phyloP scores from a whole-genome alignment of 2,329 filamentous ascomycete species.

The Claviceps sp. region DNA sequence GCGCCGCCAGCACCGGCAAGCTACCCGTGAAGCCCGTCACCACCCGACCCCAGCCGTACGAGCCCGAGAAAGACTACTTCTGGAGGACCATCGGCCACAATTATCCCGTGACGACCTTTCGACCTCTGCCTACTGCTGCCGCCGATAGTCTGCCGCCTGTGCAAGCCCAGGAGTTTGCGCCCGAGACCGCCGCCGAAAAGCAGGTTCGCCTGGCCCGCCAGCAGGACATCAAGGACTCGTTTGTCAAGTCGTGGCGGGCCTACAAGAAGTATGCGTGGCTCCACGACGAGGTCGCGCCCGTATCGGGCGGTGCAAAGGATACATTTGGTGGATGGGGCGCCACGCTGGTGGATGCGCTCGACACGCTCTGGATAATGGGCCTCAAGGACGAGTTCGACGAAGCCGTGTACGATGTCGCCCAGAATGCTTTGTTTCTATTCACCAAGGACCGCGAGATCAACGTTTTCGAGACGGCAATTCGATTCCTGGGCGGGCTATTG shows the following conservation, averaged over 20 bases:
- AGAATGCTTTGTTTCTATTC: constrained; percentile 35
- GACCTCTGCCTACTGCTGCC: constrained; percentile 6
- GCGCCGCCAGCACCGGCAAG: not conserved
- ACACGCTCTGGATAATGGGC: constrained; percentile 50
- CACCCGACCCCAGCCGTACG: constrained; percentile 2
- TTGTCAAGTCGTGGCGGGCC: constrained; percentile 32
- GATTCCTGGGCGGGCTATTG: constrained; percentile 38
- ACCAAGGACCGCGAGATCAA: constrained; percentile 29
- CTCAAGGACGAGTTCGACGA: constrained; percentile 41
- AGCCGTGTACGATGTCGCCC: constrained; percentile 33
- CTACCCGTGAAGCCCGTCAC: constrained; percentile 1
- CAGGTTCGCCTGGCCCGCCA: constrained; percentile 20
- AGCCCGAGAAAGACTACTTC: constrained; percentile 8
- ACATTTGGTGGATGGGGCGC: constrained; percentile 42
- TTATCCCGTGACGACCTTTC: constrained; percentile 8
- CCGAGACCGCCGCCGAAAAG: constrained; percentile 8
- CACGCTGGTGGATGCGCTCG: constrained; percentile 45
- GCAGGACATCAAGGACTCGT: constrained; percentile 28
- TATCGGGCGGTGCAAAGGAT: constrained; percentile 32
- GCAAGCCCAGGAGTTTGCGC: constrained; percentile 5
- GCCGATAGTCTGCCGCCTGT: constrained; percentile 4
- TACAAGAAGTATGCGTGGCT: constrained; percentile 40
- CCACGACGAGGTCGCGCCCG: constrained; percentile 36
- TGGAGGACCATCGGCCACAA: constrained; percentile 11
- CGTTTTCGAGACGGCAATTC: constrained; percentile 41